Conservation (phyloP, 345 rosid species). For the Salix exigua region DNA sequence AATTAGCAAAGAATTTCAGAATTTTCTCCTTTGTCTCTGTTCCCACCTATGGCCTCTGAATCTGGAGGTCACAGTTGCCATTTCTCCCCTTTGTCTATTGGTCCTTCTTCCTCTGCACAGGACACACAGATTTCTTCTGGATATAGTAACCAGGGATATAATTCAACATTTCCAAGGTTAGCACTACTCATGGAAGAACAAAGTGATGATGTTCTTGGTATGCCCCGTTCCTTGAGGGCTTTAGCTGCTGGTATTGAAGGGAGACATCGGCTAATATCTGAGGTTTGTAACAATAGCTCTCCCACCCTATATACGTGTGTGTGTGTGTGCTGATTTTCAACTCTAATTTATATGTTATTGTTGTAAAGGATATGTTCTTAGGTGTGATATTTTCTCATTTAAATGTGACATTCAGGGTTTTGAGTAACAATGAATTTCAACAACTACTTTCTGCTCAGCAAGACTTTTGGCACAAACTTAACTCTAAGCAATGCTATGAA, state of each 20-base stretch:
- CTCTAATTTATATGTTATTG: background rate
- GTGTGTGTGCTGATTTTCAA: constrained; percentile 3
- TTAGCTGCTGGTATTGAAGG: constrained; percentile 65
- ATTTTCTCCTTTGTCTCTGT: constrained; percentile 66
- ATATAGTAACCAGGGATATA: constrained; percentile 45
- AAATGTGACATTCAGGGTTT: background rate
- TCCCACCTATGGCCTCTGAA: constrained; percentile 54
- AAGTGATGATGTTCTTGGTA: constrained; percentile 45
- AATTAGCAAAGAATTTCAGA: constrained; percentile 52
- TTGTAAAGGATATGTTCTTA: background rate
- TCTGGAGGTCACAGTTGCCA: constrained; percentile 51
- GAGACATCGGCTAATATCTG: constrained; percentile 65
- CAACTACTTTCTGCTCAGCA: background rate
- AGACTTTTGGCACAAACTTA: background rate
- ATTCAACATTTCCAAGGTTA: constrained; percentile 47
- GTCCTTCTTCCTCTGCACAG: constrained; percentile 50
- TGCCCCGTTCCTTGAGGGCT: constrained; percentile 58
- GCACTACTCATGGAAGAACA: constrained; percentile 50
- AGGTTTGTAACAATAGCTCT: constrained; percentile 42
- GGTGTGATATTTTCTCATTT: background rate
- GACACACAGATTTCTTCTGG: constrained; percentile 47
- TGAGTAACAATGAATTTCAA: background rate
- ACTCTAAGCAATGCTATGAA: background rate
- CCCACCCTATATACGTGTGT: background rate
- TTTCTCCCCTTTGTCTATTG: constrained; percentile 48